A percentile compares a stretch with the other conserved stretches of the same genome.
phyloP scores from a whole-genome alignment of 345 rosid genomes.

The Eucalyptus marginata region DNA sequence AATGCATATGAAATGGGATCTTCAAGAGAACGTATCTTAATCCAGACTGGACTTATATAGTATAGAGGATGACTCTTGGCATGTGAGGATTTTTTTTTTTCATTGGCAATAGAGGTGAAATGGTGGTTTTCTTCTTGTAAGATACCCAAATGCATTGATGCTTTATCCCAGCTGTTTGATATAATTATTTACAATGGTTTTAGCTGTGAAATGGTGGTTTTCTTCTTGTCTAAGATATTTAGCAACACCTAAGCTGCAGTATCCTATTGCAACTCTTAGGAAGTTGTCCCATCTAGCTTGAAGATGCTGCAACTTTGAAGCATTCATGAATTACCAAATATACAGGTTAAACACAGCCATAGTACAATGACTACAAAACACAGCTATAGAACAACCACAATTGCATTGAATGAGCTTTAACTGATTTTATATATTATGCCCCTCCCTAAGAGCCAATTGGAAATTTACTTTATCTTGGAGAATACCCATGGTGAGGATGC shows the following conservation, averaged over 20 bases:
- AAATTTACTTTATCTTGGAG: not conserved
- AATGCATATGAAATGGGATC: not conserved
- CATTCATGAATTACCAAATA: not conserved
- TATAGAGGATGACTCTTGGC: not conserved
- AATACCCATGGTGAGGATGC: not conserved
- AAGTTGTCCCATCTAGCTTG: not conserved
- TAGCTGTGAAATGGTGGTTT: not conserved
- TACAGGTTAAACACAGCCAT: not conserved
- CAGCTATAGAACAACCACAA: not conserved
- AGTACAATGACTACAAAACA: not conserved
- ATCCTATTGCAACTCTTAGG: not conserved
- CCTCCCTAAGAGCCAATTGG: not conserved
- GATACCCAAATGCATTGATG: not conserved
- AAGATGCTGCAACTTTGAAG: not conserved
- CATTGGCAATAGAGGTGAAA: not conserved
- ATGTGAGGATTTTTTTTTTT: not conserved
- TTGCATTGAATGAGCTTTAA: not conserved
- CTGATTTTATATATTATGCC: not conserved
- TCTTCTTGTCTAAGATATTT: not conserved
- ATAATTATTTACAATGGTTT: not conserved
- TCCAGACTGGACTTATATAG: not conserved
- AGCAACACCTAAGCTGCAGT: not conserved
- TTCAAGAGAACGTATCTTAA: not conserved
- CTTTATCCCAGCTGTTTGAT: not conserved
- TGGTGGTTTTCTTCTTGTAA: too few species aligned